phyloP scores from a whole-genome alignment of 2,329 filamentous ascomycete species.

The Juglanconis juglandina region DNA sequence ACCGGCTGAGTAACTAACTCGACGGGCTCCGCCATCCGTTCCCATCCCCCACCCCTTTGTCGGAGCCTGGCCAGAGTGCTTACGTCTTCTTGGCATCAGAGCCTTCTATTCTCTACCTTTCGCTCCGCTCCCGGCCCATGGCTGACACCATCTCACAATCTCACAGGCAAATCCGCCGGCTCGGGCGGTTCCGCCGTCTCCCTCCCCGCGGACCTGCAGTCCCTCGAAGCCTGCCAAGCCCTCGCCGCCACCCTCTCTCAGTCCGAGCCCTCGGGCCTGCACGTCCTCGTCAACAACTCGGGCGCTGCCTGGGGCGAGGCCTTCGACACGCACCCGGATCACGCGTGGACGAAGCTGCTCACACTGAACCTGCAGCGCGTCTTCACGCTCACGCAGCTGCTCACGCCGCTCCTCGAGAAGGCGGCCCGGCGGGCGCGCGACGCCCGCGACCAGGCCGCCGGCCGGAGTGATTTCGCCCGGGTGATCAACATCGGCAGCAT shows the following conservation, averaged over 20 bases:
- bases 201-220: constrained; percentile 63
- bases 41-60: neutral
- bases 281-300: constrained; percentile 65
- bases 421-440: constrained; percentile 28
- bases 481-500: constrained; percentile 65
- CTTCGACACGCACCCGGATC: constrained; percentile 57
- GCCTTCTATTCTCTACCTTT: neutral
- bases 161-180: constrained; percentile 2
- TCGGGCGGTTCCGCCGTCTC: constrained; percentile 48
- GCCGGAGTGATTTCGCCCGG: constrained; percentile 45
- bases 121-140: neutral
- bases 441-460: constrained; percentile 25
- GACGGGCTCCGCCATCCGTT: no score
- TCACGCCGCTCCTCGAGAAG: constrained; percentile 56
- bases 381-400: constrained; percentile 62
- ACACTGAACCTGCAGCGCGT: constrained; percentile 67
- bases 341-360: constrained; percentile 56
- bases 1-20: no score
- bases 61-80: neutral
- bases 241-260: constrained; percentile 50
- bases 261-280: constrained; percentile 43
- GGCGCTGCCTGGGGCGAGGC: constrained; percentile 63
- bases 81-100: neutral
- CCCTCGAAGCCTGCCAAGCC: constrained; percentile 50
- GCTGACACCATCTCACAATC: neutral